These are phyloP conservation scores for Nakazawaea anatomiae DNA, from an alignment of 805 yeast genomes.

Conservation along the genomic window DNA sequence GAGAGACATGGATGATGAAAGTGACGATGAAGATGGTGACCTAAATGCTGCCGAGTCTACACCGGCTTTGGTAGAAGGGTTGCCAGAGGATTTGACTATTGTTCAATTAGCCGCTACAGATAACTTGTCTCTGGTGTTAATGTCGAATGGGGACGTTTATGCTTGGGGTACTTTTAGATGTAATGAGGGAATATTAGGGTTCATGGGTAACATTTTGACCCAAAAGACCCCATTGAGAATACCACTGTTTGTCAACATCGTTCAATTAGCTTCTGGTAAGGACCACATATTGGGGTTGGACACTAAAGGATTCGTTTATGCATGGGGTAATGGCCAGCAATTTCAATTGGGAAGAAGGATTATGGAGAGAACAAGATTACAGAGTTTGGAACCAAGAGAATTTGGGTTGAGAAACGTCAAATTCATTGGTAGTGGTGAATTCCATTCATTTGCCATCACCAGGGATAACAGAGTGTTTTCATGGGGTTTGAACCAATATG, in stretches of 20 bases:
- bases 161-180: slow-evolving; percentile 98
- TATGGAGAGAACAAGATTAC: slow-evolving; percentile 68
- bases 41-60: slow-evolving; percentile 86
- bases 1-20: slow-evolving; percentile 58
- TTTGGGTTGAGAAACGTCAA: slow-evolving; percentile 77
- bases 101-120: slow-evolving; percentile 90
- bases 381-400: slow-evolving; percentile 73
- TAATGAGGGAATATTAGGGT: slow-evolving; percentile 88
- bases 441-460: slow-evolving; percentile 90
- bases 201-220: slow-evolving; percentile 52
- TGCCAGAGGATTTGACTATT: slow-evolving; percentile 53
- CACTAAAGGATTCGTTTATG: slow-evolving; percentile 76
- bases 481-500: slow-evolving; percentile 97
- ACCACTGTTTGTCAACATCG: slow-evolving; percentile 56
- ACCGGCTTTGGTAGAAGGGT: slow-evolving; percentile 68
- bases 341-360: slow-evolving; percentile 86
- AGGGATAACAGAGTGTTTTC: slow-evolving; percentile 63
- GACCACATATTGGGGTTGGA: slow-evolving; percentile 88
- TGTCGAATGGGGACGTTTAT: slow-evolving; percentile 79
- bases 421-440: slow-evolving; percentile 88
- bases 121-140: slow-evolving; percentile 76
- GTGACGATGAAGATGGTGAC: slow-evolving; percentile 73
- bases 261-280: slow-evolving; percentile 85
- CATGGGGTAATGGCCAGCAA: slow-evolving; percentile 98
- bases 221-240: slow-evolving; percentile 69